Percentiles rank a stretch among this genome's conserved stretches.
phyloP scores from a whole-genome alignment of 495 filamentous ascomycete species.

The Letharia lupina region DNA sequence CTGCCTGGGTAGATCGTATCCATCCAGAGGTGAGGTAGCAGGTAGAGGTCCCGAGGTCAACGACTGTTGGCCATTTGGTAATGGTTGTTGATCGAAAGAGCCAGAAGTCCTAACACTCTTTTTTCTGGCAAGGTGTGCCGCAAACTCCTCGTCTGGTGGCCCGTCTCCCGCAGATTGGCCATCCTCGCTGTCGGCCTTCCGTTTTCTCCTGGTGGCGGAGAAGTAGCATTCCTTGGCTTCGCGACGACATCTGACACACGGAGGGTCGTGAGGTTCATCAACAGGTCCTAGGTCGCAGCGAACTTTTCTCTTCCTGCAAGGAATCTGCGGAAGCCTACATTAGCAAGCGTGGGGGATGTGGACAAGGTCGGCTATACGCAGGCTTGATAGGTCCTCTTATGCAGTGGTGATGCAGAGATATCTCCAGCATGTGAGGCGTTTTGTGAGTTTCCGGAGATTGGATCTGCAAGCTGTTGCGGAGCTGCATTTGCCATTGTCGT shows the following conservation, averaged over 20 bases:
- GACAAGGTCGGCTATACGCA: constrained; percentile 18
- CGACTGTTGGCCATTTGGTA: constrained; percentile 2
- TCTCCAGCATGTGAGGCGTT: constrained; percentile 1
- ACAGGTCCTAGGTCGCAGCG: constrained; percentile 41
- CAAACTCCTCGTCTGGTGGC: constrained; percentile 34
- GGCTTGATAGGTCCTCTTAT: constrained; percentile 26
- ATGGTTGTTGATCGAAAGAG: constrained; percentile 1
- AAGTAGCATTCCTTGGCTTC: constrained; percentile 95
- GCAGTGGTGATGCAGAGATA: constrained; percentile 10
- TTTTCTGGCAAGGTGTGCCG: constrained; percentile 43
- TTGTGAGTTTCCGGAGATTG: not conserved
- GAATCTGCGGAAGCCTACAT: constrained; percentile 17
- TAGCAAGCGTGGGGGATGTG: constrained; percentile 2
- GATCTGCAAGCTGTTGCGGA: constrained; percentile 1
- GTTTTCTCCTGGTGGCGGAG: constrained; percentile 88
- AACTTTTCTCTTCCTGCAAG: constrained; percentile 26
- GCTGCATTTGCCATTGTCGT: not conserved
- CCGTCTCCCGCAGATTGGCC: constrained; percentile 26
- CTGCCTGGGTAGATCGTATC: constrained; percentile 13
- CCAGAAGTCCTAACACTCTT: constrained; percentile 13
- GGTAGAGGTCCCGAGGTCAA: constrained; percentile 11
- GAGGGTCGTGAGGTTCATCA: constrained; percentile 87
- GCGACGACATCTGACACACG: constrained; percentile 85
- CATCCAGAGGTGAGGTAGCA: constrained; percentile 13
- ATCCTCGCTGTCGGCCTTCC: constrained; percentile 62